Evolutionary conservation across 164 flowering plant genomes (phyloP), one percentile per base, ranked within the genome.

Genomic region (Litsea cubeba): DNA sequence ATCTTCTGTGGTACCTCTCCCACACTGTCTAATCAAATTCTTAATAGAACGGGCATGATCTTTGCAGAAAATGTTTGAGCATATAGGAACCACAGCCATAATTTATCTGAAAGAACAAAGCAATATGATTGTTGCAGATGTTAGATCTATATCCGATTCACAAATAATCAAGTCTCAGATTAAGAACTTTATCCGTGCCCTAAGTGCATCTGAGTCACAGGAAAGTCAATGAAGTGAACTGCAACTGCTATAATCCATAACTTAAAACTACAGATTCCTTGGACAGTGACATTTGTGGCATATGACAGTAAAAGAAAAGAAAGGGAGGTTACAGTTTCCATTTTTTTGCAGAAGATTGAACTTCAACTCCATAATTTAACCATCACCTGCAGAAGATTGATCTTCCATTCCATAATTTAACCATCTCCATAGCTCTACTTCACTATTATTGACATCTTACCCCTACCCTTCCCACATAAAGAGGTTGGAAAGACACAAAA

Each of bases 11-110:
- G 72, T 50, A 30, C 75, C 68, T 54, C 60, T 68, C 62, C 74
- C 72, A 50, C 40, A 64, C 14, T 65, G 79, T 60, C 78, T 79
- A 2, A 25, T 35, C 23, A 68, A 17, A 62, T 67, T 80, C 28
- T 65, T 54, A 71, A 58, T 64, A 1, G 73, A 58, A 62, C 54
- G 62, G 62, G 62, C 65, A 49, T 76, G 74, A 50, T 78, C 84
- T 68, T 74, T 85, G 23, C 50, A 79, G 12, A 76, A 79, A 35
- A 78, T 65, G 64, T 75, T 83, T 72, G 74, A 78, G 76, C 83
- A 78, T 71, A 82, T 32, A 28, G 87, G 80, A 80, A 80, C 70
- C 50, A 74, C 71, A 69, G 88, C 86, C 87, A 85, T 84, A 54
- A 11, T 57, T 35, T 54, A 26, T 66, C 86, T 80, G 81, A 58